These are phyloP conservation scores for Albizia julibrissin DNA, from an alignment of 306 rosid species.

Conservation along the genomic window DNA sequence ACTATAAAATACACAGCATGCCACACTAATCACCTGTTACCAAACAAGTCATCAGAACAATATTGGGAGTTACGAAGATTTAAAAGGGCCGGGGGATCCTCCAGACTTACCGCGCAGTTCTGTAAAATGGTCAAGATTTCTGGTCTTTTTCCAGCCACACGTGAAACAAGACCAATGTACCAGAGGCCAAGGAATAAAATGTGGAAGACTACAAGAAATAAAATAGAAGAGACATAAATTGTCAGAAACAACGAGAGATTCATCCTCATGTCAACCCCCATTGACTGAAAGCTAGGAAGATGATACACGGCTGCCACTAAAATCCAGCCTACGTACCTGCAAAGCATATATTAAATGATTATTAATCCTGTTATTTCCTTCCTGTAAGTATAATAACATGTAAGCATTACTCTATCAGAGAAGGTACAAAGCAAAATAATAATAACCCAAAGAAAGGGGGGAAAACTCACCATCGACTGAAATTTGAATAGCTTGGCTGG, in stretches of 20 bases:
- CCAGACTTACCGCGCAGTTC: constrained; percentile 82
- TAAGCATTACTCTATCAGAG: background rate
- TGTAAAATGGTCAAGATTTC: constrained; percentile 83
- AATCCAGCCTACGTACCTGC: constrained; percentile 93
- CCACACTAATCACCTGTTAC: constrained; percentile 88
- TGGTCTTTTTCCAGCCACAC: constrained; percentile 94
- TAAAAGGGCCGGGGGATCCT: constrained; percentile 20
- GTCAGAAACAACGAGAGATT: constrained; percentile 84
- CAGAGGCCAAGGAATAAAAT: constrained; percentile 85
- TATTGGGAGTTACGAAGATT: constrained; percentile 19
- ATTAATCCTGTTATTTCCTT: constrained; percentile 16
- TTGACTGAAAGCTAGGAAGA: constrained; percentile 95
- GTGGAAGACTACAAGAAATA: constrained; percentile 87
- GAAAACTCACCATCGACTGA: constrained; percentile 85
- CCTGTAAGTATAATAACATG: background rate
- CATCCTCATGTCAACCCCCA: constrained; percentile 99
- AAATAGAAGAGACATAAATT: constrained; percentile 80
- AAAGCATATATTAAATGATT: constrained; percentile 35
- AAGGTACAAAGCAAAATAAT: constrained; percentile 6
- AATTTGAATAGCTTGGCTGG: constrained; percentile 97
- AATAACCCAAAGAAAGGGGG: background rate
- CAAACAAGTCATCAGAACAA: constrained; percentile 36
- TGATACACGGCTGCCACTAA: constrained; percentile 97
- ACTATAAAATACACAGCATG: constrained; percentile 98
- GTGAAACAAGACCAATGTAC: constrained; percentile 96